These are phyloP conservation scores for Cucurbita moschata DNA, from an alignment of 306 rosid genomes.

Conservation along the genomic window DNA sequence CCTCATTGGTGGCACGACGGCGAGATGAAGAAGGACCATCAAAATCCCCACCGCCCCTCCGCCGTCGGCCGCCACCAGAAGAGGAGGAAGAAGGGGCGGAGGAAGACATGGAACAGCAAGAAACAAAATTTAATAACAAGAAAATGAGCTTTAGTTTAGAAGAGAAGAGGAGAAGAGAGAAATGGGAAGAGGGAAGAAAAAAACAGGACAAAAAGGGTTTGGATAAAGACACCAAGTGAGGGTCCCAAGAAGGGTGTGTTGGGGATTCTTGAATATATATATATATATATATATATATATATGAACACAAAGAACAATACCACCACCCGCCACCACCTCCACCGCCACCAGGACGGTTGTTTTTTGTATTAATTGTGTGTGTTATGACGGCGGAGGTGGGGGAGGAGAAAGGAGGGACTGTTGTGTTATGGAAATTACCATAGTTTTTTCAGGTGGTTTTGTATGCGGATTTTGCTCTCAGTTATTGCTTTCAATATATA, in stretches of 20 bases:
- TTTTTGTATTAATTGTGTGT: too few relatives aligned
- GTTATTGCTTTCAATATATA: not conserved
- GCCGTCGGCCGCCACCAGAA: constrained; percentile 14
- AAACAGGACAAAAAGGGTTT: constrained; percentile 65
- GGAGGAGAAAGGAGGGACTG: not conserved
- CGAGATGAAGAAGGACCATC: constrained; percentile 67
- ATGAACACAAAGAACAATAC: constrained; percentile 7
- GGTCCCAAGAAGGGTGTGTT: constrained; percentile 58
- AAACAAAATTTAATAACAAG: not conserved
- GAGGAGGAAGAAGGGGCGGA: constrained; percentile 29
- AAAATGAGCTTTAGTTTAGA: not conserved
- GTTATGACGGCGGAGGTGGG: not conserved
- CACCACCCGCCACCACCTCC: too few relatives aligned
- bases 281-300: not conserved
- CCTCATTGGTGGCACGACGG: constrained; percentile 42
- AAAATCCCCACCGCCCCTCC: constrained; percentile 13
- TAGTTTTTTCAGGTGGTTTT: constrained; percentile 7
- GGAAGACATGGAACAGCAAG: constrained; percentile 25
- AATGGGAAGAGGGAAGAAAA: constrained; percentile 16
- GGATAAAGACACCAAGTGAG: constrained; percentile 81
- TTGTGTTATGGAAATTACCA: constrained; percentile 9
- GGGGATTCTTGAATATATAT: constrained; percentile 18
- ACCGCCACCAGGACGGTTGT: too few relatives aligned
- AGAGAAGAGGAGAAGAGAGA: not conserved
- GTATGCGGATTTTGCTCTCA: constrained; percentile 8